phyloP scores from a whole-genome alignment of 2,329 filamentous ascomycete genomes.

The Fusarium mangiferae region DNA sequence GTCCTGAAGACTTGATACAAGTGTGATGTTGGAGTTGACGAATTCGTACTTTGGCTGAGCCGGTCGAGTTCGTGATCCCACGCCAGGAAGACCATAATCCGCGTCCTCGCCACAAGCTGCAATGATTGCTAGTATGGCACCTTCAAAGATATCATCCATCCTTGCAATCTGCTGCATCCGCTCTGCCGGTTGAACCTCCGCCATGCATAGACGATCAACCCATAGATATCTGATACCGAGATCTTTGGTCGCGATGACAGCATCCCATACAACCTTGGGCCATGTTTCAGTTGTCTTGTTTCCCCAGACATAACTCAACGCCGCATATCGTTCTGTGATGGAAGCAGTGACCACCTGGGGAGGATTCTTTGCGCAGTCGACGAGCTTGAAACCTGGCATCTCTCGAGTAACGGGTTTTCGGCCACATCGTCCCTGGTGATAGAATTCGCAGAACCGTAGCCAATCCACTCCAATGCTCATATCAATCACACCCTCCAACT shows the following conservation, averaged over 20 bases:
- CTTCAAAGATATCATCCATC: slow-evolving; percentile 53
- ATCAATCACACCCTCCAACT: slow-evolving; percentile 45
- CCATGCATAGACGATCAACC: slow-evolving; percentile 53
- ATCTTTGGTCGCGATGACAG: slow-evolving; percentile 45
- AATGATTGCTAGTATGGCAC: slow-evolving; percentile 51
- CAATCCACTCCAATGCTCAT: slow-evolving; percentile 47
- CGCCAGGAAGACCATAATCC: slow-evolving; percentile 49
- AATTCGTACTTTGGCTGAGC: slow-evolving; percentile 48
- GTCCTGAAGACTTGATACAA: slow-evolving; percentile 48
- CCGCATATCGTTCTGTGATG: slow-evolving; percentile 46
- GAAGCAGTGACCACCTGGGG: slow-evolving; percentile 45
- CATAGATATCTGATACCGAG: slow-evolving; percentile 52
- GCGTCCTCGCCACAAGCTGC: slow-evolving; percentile 50
- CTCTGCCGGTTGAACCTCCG: slow-evolving; percentile 37
- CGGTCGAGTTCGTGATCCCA: slow-evolving; percentile 43
- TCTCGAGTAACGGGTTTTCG: slow-evolving; percentile 39
- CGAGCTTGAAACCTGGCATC: slow-evolving; percentile 47
- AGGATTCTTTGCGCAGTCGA: slow-evolving; percentile 49
- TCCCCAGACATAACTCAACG: slow-evolving; percentile 52
- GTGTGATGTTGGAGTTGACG: slow-evolving; percentile 45
- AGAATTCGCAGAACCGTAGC: slow-evolving; percentile 49
- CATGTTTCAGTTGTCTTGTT: slow-evolving; percentile 40
- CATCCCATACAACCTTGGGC: slow-evolving; percentile 48
- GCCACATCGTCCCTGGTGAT: slow-evolving; percentile 49
- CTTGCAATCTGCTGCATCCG: slow-evolving; percentile 46